phyloP scores from a whole-genome alignment of 306 rosid genomes.

The Chamaecrista fasciculata region DNA sequence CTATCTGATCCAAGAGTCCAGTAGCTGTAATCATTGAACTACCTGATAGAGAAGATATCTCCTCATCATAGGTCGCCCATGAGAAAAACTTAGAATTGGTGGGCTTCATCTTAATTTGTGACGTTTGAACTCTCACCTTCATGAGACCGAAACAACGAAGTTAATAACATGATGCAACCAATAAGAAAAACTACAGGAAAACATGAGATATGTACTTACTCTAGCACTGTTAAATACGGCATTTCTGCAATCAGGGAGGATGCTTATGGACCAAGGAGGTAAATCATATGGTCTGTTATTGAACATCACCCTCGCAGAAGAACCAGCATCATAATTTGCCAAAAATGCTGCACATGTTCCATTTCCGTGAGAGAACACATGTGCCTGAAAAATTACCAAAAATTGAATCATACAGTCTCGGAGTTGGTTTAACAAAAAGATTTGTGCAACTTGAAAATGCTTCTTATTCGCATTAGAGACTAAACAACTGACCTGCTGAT shows the following conservation, averaged over 20 bases:
- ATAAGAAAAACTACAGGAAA: not conserved
- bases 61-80: constrained; percentile 84
- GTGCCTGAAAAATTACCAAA: constrained; percentile 57
- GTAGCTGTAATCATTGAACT: constrained; percentile 47
- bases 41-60: constrained; percentile 60
- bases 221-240: constrained; percentile 82
- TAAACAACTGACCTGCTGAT: constrained; percentile 62
- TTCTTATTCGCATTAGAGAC: constrained; percentile 6
- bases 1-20: constrained; percentile 85
- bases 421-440: constrained; percentile 8
- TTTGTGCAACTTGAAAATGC: constrained; percentile 3
- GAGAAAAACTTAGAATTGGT: constrained; percentile 52
- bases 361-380: constrained; percentile 61
- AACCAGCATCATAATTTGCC: constrained; percentile 54
- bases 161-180: constrained; percentile 28
- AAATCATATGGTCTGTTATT: constrained; percentile 68
- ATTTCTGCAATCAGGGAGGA: constrained; percentile 86
- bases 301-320: constrained; percentile 65
- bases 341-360: constrained; percentile 86
- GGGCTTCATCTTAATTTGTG: constrained; percentile 65
- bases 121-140: constrained; percentile 75
- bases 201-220: constrained; percentile 39
- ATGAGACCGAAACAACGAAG: constrained; percentile 30
- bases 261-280: constrained; percentile 98
- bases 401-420: constrained; percentile 11